Evolutionary conservation across 2,329 filamentous ascomycete species (phyloP), one percentile per base, ranked within the genome.

Genomic region (Botrytis pseudocinerea): DNA sequence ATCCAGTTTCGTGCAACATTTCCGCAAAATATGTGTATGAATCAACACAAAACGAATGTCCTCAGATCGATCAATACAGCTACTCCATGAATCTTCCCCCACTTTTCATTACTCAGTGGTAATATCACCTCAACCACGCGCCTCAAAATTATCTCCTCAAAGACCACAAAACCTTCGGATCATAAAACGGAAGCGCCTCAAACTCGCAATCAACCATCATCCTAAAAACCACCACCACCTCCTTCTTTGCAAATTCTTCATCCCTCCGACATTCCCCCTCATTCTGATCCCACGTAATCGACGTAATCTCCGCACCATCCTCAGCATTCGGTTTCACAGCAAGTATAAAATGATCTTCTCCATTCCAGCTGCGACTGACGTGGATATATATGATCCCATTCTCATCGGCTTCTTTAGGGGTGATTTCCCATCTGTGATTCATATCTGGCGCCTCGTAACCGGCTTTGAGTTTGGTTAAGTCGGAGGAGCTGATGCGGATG

Each of bases 31-130:
- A 14, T n/a, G 4, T 16, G 1, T 7, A 16, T 1, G 8, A 28
- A 0, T 16, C 12, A 54, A n/a, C 0, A 2, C 12, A n/a, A 51
- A 51, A 4, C 25, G n/a, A 16, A 3, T 16, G 6, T 16, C 0
- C 51, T 54, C 51, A n/a, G 14, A 16, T 6, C 1, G 1, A 28
- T 54, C 25, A 14, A 28, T 0, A 1, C 48, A 4, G 51, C 1
- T 2, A 16, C 5, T 54, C 25, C 1, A n/a, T 16, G 48, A 14
- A 7, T 25, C 28, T 54, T n/a, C 12, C 5, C 0, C 12, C 25
- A 54, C 0, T 7, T 28, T n/a, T n/a, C 5, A 4, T n/a, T 28
- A 16, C 48, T 28, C 10, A 54, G 51, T 54, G 0, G 5, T 14
- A n/a, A 12, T 2, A 54, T n/a, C 25, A 18, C 51, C 51, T 12